A percentile compares a stretch with the other conserved stretches of the same genome.
phyloP scores from a whole-genome alignment of 345 rosid species.

The Eucalyptus camaldulensis region DNA sequence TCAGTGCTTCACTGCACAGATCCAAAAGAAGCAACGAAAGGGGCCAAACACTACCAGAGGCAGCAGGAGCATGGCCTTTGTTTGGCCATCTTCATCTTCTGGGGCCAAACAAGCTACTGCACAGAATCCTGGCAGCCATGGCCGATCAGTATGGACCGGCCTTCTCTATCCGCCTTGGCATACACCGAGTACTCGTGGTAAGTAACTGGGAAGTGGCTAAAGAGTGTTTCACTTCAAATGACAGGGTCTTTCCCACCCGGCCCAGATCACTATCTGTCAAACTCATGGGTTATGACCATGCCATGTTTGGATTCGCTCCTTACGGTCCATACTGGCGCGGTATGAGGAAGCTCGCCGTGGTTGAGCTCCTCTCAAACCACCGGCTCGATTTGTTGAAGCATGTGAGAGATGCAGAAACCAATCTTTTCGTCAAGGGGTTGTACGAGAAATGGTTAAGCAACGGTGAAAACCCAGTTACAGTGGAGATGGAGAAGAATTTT shows the following conservation, averaged over 20 bases:
- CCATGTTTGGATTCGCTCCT: conserved; percentile 12
- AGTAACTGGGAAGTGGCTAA: conserved; percentile 12
- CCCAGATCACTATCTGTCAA: neutral
- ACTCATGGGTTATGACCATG: conserved; percentile 14
- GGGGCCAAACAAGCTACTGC: neutral
- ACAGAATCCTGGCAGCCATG: conserved; percentile 4
- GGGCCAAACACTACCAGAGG: conserved; percentile 4
- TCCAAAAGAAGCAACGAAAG: neutral
- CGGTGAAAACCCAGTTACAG: neutral
- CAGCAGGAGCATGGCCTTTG: conserved; percentile 14
- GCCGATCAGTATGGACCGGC: conserved; percentile 4
- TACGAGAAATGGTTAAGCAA: neutral
- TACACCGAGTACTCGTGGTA: neutral
- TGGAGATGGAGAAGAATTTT: conserved; percentile 9
- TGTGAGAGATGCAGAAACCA: conserved; percentile 3
- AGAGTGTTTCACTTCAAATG: conserved; percentile 16
- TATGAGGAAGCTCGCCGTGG: conserved; percentile 7
- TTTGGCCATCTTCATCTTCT: conserved; percentile 18
- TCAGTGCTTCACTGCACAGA: neutral
- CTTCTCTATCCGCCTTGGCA: conserved; percentile 14
- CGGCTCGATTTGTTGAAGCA: conserved; percentile 18
- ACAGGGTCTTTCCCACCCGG: conserved; percentile 7
- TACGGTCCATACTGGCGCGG: conserved; percentile 21
- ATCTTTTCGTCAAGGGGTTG: neutral
- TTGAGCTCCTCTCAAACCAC: conserved; percentile 14